Evolutionary conservation across 108 stramenopile species (phyloP).

Genomic region (Skeletonema marinoi): DNA sequence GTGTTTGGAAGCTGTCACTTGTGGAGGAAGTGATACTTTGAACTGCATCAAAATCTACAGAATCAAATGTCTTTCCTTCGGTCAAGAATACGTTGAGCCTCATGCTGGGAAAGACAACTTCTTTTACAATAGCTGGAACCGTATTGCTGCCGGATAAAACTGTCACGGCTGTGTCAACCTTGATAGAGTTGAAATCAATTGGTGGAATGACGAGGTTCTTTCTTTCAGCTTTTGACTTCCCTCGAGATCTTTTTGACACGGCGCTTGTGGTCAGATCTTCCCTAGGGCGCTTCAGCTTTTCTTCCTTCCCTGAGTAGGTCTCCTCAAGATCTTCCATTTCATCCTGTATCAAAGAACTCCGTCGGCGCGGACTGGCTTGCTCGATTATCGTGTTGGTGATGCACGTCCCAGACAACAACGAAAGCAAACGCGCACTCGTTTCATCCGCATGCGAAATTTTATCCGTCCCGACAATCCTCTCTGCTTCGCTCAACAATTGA

Average conservation of each 20-base stretch:
- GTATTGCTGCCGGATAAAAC: neutral
- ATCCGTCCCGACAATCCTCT: constrained; percentile 32
- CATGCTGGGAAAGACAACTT: neutral
- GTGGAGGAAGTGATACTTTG: neutral
- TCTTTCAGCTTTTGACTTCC: neutral
- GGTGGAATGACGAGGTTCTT: neutral
- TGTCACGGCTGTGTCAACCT: neutral
- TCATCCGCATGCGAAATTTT: constrained; percentile 17
- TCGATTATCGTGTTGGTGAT: neutral
- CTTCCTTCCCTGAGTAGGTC: neutral
- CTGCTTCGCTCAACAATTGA: constrained; percentile 41
- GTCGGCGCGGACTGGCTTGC: neutral
- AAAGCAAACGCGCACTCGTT: constrained; percentile 38
- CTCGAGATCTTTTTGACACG: neutral
- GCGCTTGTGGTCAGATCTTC: neutral
- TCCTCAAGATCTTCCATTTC: neutral
- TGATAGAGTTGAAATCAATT: neutral
- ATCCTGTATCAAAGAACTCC: neutral
- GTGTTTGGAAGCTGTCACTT: neutral
- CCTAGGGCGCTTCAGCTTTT: neutral
- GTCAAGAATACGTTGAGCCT: neutral
- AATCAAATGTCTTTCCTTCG: neutral
- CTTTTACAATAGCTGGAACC: neutral
- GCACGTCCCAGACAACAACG: constrained; percentile 15
- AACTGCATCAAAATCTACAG: neutral